Conservation (phyloP, 2,329 filamentous ascomycete species). For the Fusarium haematococcum region DNA sequence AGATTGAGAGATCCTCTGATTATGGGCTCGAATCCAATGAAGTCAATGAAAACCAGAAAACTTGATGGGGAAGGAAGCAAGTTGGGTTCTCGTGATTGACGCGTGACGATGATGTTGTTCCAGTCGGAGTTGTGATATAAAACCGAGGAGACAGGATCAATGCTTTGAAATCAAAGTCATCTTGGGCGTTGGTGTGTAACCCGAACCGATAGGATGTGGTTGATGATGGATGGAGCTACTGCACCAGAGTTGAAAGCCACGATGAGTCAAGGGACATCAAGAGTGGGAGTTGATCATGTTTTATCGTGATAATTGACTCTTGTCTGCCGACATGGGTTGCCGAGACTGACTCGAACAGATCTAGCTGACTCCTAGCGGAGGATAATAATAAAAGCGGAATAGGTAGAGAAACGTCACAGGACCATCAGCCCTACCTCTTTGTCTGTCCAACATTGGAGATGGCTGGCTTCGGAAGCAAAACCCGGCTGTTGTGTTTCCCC, state of each 20-base stretch:
- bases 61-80: slow-evolving; percentile 28
- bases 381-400: background rate
- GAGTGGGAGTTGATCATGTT: background rate
- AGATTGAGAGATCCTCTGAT: slow-evolving; percentile 41
- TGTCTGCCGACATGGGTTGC: background rate
- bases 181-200: background rate
- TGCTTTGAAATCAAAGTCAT: slow-evolving; percentile 7
- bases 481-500: slow-evolving; percentile 7
- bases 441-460: background rate
- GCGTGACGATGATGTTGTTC: background rate
- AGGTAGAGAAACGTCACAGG: background rate
- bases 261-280: background rate
- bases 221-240: slow-evolving; percentile 3
- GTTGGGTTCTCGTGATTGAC: background rate
- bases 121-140: background rate
- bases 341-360: background rate
- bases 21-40: slow-evolving; percentile 42
- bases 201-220: background rate
- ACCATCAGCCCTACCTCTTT: slow-evolving; percentile 3
- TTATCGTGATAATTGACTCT: background rate
- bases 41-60: slow-evolving; percentile 40
- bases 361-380: background rate
- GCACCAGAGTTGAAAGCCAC: background rate
- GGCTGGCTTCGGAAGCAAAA: slow-evolving; percentile 9
- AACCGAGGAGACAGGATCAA: background rate